phyloP scores from a whole-genome alignment of 2,329 filamentous ascomycete species.

The Rutstroemia sp. region DNA sequence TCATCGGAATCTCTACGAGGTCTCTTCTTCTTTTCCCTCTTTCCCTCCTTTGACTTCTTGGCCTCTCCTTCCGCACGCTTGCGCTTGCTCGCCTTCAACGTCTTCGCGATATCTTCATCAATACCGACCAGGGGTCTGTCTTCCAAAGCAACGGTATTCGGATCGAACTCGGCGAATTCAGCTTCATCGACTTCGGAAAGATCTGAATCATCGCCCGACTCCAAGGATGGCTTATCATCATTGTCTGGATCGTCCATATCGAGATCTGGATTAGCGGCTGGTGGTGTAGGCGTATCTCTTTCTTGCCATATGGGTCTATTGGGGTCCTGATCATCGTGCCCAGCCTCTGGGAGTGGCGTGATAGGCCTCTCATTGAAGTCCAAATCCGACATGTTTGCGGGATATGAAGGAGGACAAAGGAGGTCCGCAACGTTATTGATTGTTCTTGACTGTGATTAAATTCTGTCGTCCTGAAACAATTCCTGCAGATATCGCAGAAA shows the following conservation, averaged over 20 bases:
- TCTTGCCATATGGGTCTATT: conserved; percentile 19
- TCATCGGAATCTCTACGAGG: conserved; percentile 40
- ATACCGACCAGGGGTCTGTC: conserved; percentile 55
- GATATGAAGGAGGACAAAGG: conserved; percentile 1
- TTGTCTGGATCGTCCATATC: conserved; percentile 27
- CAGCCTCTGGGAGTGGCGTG: conserved; percentile 20
- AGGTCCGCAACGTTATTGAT: background rate
- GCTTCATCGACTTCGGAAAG: conserved; percentile 64
- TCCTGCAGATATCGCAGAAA: background rate
- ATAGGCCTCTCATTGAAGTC: conserved; percentile 16
- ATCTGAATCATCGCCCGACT: conserved; percentile 39
- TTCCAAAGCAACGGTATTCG: conserved; percentile 54
- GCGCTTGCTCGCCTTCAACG: conserved; percentile 56
- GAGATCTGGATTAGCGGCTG: conserved; percentile 22
- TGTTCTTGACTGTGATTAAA: background rate
- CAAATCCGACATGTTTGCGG: conserved; percentile 24
- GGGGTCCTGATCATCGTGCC: conserved; percentile 15
- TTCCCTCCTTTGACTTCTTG: conserved; percentile 62
- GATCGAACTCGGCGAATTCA: conserved; percentile 63
- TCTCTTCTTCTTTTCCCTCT: conserved; percentile 65
- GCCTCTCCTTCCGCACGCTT: conserved; percentile 57
- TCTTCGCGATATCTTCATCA: conserved; percentile 57
- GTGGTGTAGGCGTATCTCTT: conserved; percentile 16
- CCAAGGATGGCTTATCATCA: conserved; percentile 10
- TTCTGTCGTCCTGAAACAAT: background rate